Percentiles rank a stretch among this genome's conserved stretches.
Evolutionary conservation across 148 eudicot species (phyloP).

Genomic region (Chenopodium quinoa): DNA sequence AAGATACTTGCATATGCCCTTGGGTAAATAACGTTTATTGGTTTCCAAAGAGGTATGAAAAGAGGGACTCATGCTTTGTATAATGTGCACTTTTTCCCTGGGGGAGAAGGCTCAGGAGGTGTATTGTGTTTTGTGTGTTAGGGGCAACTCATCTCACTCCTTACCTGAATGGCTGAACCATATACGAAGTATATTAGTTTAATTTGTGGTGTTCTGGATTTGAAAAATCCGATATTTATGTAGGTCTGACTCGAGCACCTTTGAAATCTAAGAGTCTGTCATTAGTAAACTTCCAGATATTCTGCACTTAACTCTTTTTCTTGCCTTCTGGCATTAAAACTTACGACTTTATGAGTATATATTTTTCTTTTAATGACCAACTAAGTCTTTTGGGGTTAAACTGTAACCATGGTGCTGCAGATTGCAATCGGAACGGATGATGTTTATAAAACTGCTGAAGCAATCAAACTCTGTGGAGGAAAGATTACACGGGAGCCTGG

Average conservation of each 20-base stretch:
- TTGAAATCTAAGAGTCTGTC: not conserved
- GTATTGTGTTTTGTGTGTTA: too few relatives aligned
- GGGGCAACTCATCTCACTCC: too few relatives aligned
- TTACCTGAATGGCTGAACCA: too few relatives aligned
- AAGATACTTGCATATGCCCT: too few relatives aligned
- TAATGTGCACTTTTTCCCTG: too few relatives aligned
- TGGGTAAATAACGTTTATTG: too few relatives aligned
- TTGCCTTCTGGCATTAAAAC: not conserved
- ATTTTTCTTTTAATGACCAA: not conserved
- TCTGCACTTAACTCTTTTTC: not conserved
- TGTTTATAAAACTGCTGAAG: constrained; percentile 53
- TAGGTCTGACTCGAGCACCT: not conserved
- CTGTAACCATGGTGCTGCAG: constrained; percentile 23
- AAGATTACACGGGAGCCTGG: constrained; percentile 46
- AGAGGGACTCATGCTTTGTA: too few relatives aligned
- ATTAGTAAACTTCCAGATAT: not conserved
- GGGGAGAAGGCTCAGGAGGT: too few relatives aligned
- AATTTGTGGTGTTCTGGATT: not conserved
- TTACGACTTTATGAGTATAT: not conserved
- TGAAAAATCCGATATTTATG: not conserved
- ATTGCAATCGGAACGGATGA: constrained; percentile 52
- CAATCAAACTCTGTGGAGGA: constrained; percentile 43
- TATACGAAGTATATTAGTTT: not conserved
- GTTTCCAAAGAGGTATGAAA: too few relatives aligned
- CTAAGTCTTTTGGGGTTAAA: not conserved